Base-by-base conservation (phyloP, 177 flowering plant genomes). In the Vitis hybrid region DNA sequence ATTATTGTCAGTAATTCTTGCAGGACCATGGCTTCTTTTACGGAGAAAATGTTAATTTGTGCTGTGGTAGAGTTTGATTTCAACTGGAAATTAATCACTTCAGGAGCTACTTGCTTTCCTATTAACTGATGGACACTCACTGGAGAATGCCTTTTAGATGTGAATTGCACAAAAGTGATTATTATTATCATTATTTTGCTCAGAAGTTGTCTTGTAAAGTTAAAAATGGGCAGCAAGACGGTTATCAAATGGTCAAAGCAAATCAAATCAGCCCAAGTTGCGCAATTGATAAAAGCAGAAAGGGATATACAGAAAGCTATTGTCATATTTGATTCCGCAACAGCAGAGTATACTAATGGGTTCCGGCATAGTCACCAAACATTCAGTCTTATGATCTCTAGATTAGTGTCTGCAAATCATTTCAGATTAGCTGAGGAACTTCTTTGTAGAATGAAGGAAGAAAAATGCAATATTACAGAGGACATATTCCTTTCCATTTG, bases 281-380 rank as follows among this genome's bases (percentile, higher is more conserved):
- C 76, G 78, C 83, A 83, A 78, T 78, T 93, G 48, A 81, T 93
- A 59, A 73, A 74, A 68, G 83, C 87, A 0, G 97, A 91, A 72
- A 82, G 78, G 61, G 86, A 91, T 70, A 40, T 83, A 32, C 70
- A 82, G 19, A 92, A 85, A 74, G 91, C 96, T 10, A 52, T 81
- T 57, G 51, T 78, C 5, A 71, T 91, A 52, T 91, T 91, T 66
- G 88, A 90, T 74, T 75, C 92, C 0, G 97, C 95, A 15, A 85
- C 92, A 9, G 89, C 89, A 0, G 93, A 91, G 79, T 91, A 91
- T 60, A 51, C 70, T 48, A 88, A 83, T 71, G 96, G 96, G 30
- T 92, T 77, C 65, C 78, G 79, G 32, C 96, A 91, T 68, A 86
- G 89, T 71, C 77, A 71, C 7, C 77, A 6, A 18, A 89, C 93